Percentiles rank a stretch among this genome's conserved stretches.
Evolutionary conservation across 2,329 filamentous ascomycete genomes (phyloP).

Genomic region (Cladosporium sp.): DNA sequence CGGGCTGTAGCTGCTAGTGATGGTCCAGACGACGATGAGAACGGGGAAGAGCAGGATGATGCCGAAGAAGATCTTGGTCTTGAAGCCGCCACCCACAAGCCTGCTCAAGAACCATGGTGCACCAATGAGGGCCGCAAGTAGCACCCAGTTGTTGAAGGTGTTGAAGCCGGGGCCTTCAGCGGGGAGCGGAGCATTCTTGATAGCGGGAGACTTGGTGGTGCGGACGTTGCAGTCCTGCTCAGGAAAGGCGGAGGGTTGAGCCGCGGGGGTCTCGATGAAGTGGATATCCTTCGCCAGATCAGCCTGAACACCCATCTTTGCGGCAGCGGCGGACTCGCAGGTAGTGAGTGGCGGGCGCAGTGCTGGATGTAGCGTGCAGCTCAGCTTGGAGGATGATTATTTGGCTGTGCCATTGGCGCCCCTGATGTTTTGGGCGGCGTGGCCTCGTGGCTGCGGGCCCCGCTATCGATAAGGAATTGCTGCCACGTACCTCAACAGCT

Average conservation of each 20-base stretch:
- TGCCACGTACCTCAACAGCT: too few relatives aligned
- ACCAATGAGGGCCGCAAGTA: conserved; percentile 62
- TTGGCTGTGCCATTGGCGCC: neutral
- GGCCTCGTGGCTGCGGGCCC: neutral
- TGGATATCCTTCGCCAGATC: conserved; percentile 7
- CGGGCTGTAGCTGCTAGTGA: conserved; percentile 72
- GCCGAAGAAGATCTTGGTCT: conserved; percentile 82
- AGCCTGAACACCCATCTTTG: neutral
- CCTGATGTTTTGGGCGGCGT: neutral
- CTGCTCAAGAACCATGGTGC: conserved; percentile 77
- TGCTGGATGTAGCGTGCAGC: neutral
- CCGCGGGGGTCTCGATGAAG: conserved; percentile 8
- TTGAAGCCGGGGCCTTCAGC: conserved; percentile 72
- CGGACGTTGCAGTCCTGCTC: conserved; percentile 2
- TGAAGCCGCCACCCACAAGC: conserved; percentile 75
- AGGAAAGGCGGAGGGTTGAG: conserved; percentile 1
- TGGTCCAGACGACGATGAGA: conserved; percentile 73
- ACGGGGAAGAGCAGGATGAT: conserved; percentile 73
- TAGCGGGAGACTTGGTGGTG: conserved; percentile 3
- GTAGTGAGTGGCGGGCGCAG: neutral
- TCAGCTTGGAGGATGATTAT: too few relatives aligned
- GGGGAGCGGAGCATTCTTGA: conserved; percentile 62
- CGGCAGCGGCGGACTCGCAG: neutral
- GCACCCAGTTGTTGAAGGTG: conserved; percentile 71
- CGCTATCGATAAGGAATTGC: neutral